Percentiles rank a stretch among this genome's conserved stretches.
Evolutionary conservation across 345 rosid genomes (phyloP).

Genomic region (Mallotus nudiflorus): DNA sequence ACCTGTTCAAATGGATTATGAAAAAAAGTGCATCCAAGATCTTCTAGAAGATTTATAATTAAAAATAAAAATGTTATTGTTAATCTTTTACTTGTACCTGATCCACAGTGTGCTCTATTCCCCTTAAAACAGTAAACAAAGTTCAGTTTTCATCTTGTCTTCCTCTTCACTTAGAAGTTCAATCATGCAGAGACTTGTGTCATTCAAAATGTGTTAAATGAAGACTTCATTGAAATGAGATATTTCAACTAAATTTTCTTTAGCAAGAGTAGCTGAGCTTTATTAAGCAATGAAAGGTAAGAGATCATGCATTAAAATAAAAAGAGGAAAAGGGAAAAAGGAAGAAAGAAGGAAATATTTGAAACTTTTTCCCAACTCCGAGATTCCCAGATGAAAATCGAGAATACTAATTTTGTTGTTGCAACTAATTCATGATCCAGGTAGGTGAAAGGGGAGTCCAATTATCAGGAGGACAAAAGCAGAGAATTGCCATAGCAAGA

Average conservation of each 20-base stretch:
- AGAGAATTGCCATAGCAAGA: conserved; percentile 67
- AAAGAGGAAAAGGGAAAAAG: not conserved
- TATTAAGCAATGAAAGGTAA: not conserved
- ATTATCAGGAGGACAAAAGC: conserved; percentile 71
- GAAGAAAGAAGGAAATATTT: not conserved
- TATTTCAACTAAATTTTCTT: not conserved
- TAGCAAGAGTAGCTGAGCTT: not conserved
- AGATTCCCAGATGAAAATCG: not conserved
- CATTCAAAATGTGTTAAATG: not conserved
- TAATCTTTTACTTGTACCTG: no score
- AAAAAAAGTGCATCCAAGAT: not conserved
- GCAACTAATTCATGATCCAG: conserved; percentile 25
- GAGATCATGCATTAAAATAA: not conserved
- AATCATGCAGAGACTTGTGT: not conserved
- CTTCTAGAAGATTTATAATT: not conserved
- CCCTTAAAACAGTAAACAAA: no score
- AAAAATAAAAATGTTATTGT: no score
- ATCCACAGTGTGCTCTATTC: no score
- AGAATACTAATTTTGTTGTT: not conserved
- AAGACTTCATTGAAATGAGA: not conserved
- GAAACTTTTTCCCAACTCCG: no score
- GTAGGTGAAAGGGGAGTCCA: conserved; percentile 69
- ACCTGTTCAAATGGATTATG: not conserved
- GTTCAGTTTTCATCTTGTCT: not conserved
- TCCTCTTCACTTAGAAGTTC: not conserved